phyloP scores from a whole-genome alignment of 2,329 filamentous ascomycete genomes.

The Xylaria sp. region DNA sequence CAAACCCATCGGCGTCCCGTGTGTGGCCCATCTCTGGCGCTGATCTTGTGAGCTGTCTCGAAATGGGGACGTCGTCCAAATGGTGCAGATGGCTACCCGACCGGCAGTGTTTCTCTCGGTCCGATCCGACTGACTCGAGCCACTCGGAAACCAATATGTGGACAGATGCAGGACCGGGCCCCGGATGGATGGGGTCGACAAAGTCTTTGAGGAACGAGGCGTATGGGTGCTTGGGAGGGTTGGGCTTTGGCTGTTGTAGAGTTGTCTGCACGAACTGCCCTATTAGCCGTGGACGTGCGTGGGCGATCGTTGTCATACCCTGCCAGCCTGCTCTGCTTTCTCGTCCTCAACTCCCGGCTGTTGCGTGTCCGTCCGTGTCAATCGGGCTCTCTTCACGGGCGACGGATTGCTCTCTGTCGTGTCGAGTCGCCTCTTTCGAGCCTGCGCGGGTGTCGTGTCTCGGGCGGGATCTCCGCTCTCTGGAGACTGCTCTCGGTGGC shows the following conservation, averaged over 20 bases:
- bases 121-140: constrained; percentile 33
- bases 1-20: not conserved
- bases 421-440: not conserved
- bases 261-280: not conserved
- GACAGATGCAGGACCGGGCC: not conserved
- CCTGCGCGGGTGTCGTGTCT: too few relatives aligned
- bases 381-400: not conserved
- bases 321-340: not conserved
- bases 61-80: constrained; percentile 31
- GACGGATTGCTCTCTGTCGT: not conserved
- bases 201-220: not conserved
- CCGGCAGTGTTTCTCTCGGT: constrained; percentile 36
- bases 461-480: too few relatives aligned
- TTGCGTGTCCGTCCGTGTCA: not conserved
- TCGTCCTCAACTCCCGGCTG: not conserved
- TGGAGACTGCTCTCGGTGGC: too few relatives aligned
- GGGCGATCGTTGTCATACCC: not conserved
- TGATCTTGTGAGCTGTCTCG: constrained; percentile 29
- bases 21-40: not conserved
- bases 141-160: constrained; percentile 9
- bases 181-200: not conserved
- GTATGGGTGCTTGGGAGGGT: not conserved
- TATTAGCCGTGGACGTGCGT: not conserved
- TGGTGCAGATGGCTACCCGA: constrained; percentile 37
- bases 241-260: not conserved